phyloP scores from a whole-genome alignment of 345 rosid species.

The Moricandia arvensis region DNA sequence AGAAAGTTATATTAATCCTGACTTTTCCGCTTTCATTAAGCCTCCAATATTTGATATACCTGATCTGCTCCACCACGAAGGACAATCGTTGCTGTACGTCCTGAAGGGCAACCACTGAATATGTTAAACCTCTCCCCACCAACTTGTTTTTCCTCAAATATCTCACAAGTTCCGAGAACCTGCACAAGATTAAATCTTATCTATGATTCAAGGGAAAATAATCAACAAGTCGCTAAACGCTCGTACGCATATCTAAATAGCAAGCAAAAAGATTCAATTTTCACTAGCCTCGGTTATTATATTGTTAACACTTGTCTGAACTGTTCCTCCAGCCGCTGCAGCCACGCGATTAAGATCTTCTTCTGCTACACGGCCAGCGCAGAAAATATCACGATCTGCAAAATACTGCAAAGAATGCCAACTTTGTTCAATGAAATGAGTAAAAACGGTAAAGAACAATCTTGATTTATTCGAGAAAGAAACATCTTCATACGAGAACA shows the following conservation, averaged over 20 bases:
- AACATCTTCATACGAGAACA: neutral
- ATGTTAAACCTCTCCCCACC: constrained; percentile 98
- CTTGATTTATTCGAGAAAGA: neutral
- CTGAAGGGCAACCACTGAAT: constrained; percentile 98
- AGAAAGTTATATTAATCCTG: constrained; percentile 9
- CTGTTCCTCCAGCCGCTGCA: constrained; percentile 96
- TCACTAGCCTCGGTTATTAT: constrained; percentile 70
- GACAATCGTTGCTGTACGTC: constrained; percentile 90
- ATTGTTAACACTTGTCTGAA: constrained; percentile 95
- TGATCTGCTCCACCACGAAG: constrained; percentile 99
- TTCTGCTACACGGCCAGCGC: constrained; percentile 99
- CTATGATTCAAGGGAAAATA: neutral
- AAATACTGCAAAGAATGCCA: constrained; percentile 62
- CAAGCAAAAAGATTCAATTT: constrained; percentile 6
- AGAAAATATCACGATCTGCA: constrained; percentile 97
- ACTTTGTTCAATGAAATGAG: constrained; percentile 4
- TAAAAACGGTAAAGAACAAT: neutral
- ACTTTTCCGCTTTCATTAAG: neutral
- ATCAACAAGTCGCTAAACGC: constrained; percentile 9
- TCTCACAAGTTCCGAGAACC: constrained; percentile 96
- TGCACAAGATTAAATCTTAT: constrained; percentile 34
- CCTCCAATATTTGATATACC: constrained; percentile 44
- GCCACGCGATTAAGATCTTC: constrained; percentile 93
- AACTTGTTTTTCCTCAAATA: constrained; percentile 96
- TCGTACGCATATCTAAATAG: constrained; percentile 1